Evolutionary conservation across 2,329 filamentous ascomycete species (phyloP).

Genomic region (Aspergillus ruber): DNA sequence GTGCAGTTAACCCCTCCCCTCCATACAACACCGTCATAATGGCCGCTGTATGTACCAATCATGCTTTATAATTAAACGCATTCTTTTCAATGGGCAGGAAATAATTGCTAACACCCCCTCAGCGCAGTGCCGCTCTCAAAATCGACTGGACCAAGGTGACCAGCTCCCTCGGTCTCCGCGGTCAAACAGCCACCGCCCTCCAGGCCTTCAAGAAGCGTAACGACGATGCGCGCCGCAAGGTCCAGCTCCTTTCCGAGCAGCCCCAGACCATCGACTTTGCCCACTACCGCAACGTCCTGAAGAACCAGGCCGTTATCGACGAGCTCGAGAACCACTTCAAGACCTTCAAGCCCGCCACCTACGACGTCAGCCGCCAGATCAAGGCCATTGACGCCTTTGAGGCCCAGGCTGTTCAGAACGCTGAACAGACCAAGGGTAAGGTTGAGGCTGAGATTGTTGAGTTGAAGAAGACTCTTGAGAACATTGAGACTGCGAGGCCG

Average conservation of each 20-base stretch:
- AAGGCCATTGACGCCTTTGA: slow-evolving; percentile 99
- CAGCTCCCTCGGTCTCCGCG: slow-evolving; percentile 89
- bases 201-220: slow-evolving; percentile 99
- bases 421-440: slow-evolving; percentile 91
- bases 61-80: slow-evolving; percentile 13
- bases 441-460: slow-evolving; percentile 93
- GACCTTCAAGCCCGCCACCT: slow-evolving; percentile 83
- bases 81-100: neutral
- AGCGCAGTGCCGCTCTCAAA: slow-evolving; percentile 98
- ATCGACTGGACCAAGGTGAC: slow-evolving; percentile 97
- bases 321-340: slow-evolving; percentile 96
- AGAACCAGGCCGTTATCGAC: slow-evolving; percentile 92
- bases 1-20: slow-evolving; percentile 30
- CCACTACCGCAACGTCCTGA: slow-evolving; percentile 84
- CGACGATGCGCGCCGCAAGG: slow-evolving; percentile 93
- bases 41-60: slow-evolving; percentile 33
- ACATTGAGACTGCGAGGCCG: slow-evolving; percentile 91
- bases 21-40: slow-evolving; percentile 31
- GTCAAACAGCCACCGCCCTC: slow-evolving; percentile 84
- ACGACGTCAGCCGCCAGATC: slow-evolving; percentile 88
- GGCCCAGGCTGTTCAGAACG: slow-evolving; percentile 93
- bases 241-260: slow-evolving; percentile 75
- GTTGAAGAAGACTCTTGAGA: slow-evolving; percentile 87
- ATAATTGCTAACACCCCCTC: slow-evolving; percentile 4
- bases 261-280: slow-evolving; percentile 85